Evolutionary conservation across 129 eudicot genomes (phyloP), one percentile per base, ranked within the genome.

Genomic region (Logfia minima): DNA sequence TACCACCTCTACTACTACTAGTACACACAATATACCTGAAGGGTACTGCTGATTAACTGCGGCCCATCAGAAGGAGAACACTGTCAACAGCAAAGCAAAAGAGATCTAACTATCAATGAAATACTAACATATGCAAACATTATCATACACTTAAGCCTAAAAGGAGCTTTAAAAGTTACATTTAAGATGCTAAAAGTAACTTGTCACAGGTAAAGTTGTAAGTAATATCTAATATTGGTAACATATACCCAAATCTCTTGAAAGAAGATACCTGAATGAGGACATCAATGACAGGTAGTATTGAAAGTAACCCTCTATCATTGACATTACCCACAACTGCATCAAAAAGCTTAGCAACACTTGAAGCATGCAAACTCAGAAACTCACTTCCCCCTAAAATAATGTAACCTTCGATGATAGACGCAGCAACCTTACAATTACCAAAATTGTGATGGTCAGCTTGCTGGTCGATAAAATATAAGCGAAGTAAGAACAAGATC

Each of bases 41-140:
- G 88, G 43, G 91, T 85, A 52, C 89, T 86, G 89, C 91, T 89
- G 72, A 94, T 91, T 56, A 94, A 79, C 79, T 84, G 97, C 58
- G 97, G 96, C 75, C 90, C 96, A 62, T 94, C 96, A 72, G 87
- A 72, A 39, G 98, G 98, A 77, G 90, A 87, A 85, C 97, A 91
- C 98, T 94, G 86, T 83, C 58, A 65, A 62, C 41, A 74, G 58
- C 72, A 85, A 83, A 26, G 80, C 53, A 53, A 53, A 31, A 71
- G 13, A 51, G 14, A 39, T 65, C 61, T 64, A 68, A 81, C 83
- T 53, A 72, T 51, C 71, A 43, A 61, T 43, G 37, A 61, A 52
- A 37, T 24, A 43, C 24, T 22, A 32, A 31, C 32, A 8, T 4
- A 31, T 34, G 41, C 70, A 58, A 55, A 52, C 52, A 41, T 37